Percentiles rank a stretch among this genome's conserved stretches.
Conservation (phyloP, 192 early-diverging fungal genomes). For the Jimgerdemannia flammicorona region DNA sequence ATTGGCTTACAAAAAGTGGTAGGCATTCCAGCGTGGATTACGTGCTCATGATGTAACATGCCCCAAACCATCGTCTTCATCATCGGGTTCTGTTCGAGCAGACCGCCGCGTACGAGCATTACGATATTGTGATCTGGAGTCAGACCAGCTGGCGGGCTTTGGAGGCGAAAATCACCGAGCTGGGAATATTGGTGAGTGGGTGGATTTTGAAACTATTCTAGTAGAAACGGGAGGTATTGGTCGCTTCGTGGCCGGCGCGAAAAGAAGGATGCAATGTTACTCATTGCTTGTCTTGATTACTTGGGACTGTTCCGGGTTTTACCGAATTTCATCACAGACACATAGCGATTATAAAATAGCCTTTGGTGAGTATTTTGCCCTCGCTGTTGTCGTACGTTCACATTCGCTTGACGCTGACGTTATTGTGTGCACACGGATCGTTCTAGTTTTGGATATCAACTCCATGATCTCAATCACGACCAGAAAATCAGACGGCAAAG, state of each 20-base stretch:
- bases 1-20: background rate
- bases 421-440: background rate
- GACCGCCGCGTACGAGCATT: conserved; percentile 59
- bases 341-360: conserved; percentile 53
- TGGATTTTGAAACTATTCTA: background rate
- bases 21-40: too few species aligned
- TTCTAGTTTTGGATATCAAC: conserved; percentile 57
- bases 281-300: background rate
- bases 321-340: background rate
- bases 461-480: conserved; percentile 64
- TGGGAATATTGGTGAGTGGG: conserved; percentile 50
- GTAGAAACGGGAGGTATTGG: background rate
- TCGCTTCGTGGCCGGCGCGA: too few species aligned
- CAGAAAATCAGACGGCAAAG: conserved; percentile 44
- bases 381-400: background rate
- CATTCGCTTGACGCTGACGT: background rate
- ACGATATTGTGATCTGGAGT: conserved; percentile 77
- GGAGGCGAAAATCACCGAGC: conserved; percentile 70
- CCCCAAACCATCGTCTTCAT: background rate
- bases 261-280: too few species aligned
- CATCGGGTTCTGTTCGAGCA: background rate
- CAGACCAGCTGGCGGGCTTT: conserved; percentile 70
- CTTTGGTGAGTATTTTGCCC: conserved; percentile 23
- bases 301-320: too few species aligned
- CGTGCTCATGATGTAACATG: too few species aligned